Evolutionary conservation across 2,329 filamentous ascomycete genomes (phyloP).

Genomic region (Fusarium armeniacum): DNA sequence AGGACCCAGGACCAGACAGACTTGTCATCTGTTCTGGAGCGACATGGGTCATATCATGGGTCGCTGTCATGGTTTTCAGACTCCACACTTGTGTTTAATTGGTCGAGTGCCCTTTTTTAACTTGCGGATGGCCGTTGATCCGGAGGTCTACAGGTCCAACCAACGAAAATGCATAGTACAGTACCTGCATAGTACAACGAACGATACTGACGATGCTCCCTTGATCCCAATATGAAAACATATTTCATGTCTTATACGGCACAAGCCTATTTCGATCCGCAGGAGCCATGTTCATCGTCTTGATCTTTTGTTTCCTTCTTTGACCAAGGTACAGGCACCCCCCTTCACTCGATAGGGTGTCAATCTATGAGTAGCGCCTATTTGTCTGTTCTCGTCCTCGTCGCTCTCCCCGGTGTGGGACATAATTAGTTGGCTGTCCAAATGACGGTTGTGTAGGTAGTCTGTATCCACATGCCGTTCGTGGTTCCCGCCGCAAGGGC

Average conservation of each 20-base stretch:
- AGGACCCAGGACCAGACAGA: constrained; percentile 15
- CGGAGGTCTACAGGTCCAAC: constrained; percentile 16
- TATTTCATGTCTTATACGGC: constrained; percentile 19
- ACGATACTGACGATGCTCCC: constrained; percentile 16
- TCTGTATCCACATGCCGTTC: constrained; percentile 39
- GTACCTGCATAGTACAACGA: not conserved
- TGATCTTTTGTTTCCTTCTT: constrained; percentile 21
- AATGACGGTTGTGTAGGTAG: constrained; percentile 35
- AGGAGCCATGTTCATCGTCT: constrained; percentile 6
- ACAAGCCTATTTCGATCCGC: constrained; percentile 29
- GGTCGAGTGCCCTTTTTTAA: constrained; percentile 17
- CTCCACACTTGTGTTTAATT: constrained; percentile 5
- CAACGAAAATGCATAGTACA: not conserved
- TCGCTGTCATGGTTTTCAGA: constrained; percentile 21
- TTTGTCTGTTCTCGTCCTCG: constrained; percentile 28
- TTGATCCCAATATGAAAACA: constrained; percentile 19
- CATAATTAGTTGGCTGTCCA: constrained; percentile 2
- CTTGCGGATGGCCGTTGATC: constrained; percentile 35
- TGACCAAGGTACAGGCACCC: not conserved
- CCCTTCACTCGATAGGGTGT: constrained; percentile 12
- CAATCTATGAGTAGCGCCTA: constrained; percentile 11
- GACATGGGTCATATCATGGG: constrained; percentile 31
- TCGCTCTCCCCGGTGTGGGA: constrained; percentile 34
- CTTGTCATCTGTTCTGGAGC: constrained; percentile 32
- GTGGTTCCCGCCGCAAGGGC: constrained; percentile 21